Evolutionary conservation across 805 yeast species (phyloP), one percentile per base, ranked within the genome.

Genomic region (Yarrowia sp.): DNA sequence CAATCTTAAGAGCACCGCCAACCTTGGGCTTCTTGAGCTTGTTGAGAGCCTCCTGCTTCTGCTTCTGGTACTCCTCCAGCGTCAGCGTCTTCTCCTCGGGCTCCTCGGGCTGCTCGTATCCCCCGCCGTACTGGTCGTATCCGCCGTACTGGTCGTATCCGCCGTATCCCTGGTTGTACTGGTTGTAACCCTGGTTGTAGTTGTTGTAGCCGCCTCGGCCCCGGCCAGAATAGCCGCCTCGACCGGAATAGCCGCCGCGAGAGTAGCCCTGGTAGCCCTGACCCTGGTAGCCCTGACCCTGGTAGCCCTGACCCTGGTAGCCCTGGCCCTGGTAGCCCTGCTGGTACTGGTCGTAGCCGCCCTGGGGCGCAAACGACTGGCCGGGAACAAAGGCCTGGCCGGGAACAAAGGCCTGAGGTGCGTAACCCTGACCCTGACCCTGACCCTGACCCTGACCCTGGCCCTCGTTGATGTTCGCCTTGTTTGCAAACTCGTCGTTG

Each of bases 41-140:
- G 64, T 38, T 64, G 58, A 29, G 65, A 62, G 46, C 49, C 35
- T 27, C 58, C 44, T 41, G 63, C 64, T 67, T 63, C 61, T 66
- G 55, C 46, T 61, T 63, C 62, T 88, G 86, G 76, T 84, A 90
- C 67, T 89, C 96, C 61, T 90, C 96, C 68, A 90, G 79, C 38
- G 92, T 81, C 90, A 89, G 84, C 65, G 85, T 86, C 68, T 78
- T 78, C 63, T 69, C 72, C 64, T 72, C 73, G 64, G 73, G 66
- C 38, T 62, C 66, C 21, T 42, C 68, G 16, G 62, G 60, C 51
- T 63, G 51, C 36, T 49, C 53, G 18, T 53, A 38, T 35, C 36
- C 44, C 10, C 61, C 55, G 19, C 41, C 49, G 41, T 59, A 56
- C 47, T 64, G 47, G 12, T 63, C 65, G 24, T 63, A 56, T 27